Conservation (phyloP, 2,329 filamentous ascomycete genomes). For the Colletotrichum viniferum region DNA sequence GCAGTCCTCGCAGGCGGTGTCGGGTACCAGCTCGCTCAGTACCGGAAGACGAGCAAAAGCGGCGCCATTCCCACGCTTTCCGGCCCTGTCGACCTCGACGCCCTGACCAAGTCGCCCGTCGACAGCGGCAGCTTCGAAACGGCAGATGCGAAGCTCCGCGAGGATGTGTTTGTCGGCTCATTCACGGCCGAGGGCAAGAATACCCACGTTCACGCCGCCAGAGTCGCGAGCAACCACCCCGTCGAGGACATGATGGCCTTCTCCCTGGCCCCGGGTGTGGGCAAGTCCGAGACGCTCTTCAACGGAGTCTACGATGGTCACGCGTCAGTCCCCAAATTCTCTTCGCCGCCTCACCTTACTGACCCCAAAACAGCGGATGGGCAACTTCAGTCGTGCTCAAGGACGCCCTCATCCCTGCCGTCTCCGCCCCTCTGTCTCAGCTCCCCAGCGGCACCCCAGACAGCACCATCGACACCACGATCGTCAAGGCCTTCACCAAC, state of each 20-base stretch:
- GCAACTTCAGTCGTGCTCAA: slow-evolving; percentile 45
- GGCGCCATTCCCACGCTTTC: not conserved
- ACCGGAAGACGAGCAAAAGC: not conserved
- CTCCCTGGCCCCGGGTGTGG: slow-evolving; percentile 33
- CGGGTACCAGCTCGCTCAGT: not conserved
- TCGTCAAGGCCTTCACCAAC: slow-evolving; percentile 61
- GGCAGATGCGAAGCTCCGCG: slow-evolving; percentile 33
- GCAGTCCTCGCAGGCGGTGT: not conserved
- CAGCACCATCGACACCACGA: slow-evolving; percentile 55
- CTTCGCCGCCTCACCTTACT: not conserved
- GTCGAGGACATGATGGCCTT: slow-evolving; percentile 41
- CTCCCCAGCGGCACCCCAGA: slow-evolving; percentile 40
- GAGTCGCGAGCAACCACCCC: slow-evolving; percentile 38
- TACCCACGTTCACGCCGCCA: slow-evolving; percentile 34
- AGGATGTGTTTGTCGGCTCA: slow-evolving; percentile 32
- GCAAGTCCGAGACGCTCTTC: slow-evolving; percentile 30
- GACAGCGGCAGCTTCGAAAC: slow-evolving; percentile 24
- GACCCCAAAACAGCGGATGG: slow-evolving; percentile 36
- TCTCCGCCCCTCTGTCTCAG: slow-evolving; percentile 38
- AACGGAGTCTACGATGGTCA: slow-evolving; percentile 55
- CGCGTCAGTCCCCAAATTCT: not conserved
- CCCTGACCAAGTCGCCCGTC: not conserved
- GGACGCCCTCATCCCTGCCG: slow-evolving; percentile 43
- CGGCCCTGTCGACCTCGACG: not conserved
- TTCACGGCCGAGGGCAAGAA: slow-evolving; percentile 27